A percentile compares a stretch with the other conserved stretches of the same genome.
These are phyloP conservation scores for Pseudogymnoascus pannorum DNA, from an alignment of 2,329 filamentous ascomycete genomes.

Conservation along the genomic window DNA sequence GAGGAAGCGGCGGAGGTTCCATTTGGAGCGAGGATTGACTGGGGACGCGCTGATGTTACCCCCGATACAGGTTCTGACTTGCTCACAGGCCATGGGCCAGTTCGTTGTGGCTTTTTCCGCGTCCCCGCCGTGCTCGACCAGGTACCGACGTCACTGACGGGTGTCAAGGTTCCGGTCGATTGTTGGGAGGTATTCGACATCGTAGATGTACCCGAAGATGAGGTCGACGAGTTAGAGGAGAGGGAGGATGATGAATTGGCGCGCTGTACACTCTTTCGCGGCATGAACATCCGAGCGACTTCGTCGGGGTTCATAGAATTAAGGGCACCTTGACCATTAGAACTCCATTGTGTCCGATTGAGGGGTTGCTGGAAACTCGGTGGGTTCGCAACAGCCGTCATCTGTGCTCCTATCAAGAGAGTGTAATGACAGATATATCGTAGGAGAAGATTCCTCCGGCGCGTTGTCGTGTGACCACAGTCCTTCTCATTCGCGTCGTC, in stretches of 20 bases:
- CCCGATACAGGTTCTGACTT: conserved; percentile 60
- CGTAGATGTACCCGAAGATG: conserved; percentile 57
- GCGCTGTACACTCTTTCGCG: conserved; percentile 78
- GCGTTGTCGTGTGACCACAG: conserved; percentile 6
- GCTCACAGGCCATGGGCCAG: conserved; percentile 55
- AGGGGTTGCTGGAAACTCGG: conserved; percentile 53
- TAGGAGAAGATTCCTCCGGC: conserved; percentile 6
- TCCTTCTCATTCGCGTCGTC: conserved; percentile 1
- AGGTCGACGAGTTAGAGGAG: conserved; percentile 54
- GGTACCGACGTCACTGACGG: conserved; percentile 20
- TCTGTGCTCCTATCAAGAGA: conserved; percentile 29
- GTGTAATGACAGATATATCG: conserved; percentile 3
- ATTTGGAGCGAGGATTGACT: conserved; percentile 52
- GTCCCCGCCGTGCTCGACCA: conserved; percentile 32
- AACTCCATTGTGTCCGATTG: conserved; percentile 58
- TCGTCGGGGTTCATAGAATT: conserved; percentile 77
- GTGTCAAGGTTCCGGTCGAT: conserved; percentile 47
- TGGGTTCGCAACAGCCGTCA: conserved; percentile 62
- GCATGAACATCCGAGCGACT: conserved; percentile 79
- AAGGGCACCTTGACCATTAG: conserved; percentile 54
- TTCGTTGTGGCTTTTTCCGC: conserved; percentile 41
- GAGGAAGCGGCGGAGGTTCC: conserved; percentile 53
- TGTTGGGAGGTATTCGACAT: conserved; percentile 46
- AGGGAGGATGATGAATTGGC: conserved; percentile 88
- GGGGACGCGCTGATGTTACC: conserved; percentile 53